Evolutionary conservation across 2,329 filamentous ascomycete species (phyloP).

Genomic region (Xylaria sp.): DNA sequence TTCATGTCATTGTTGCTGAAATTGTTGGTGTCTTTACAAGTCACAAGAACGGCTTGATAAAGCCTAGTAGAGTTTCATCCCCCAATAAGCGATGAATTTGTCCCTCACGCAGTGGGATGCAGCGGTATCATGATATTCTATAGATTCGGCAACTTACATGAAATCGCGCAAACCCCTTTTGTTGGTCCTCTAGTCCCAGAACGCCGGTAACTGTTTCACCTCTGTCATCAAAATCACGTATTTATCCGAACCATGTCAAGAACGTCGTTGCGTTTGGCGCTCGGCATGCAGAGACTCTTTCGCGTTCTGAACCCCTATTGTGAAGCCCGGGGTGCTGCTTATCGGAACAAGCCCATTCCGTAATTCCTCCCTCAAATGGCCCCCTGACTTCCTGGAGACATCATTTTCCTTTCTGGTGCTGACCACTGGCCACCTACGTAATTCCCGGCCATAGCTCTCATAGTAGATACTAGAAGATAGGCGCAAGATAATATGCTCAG

Average conservation of each 20-base stretch:
- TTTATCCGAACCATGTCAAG: conserved; percentile 40
- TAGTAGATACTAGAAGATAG: neutral
- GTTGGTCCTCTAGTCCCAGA: conserved; percentile 42
- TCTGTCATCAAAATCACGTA: conserved; percentile 42
- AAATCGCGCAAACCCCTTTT: conserved; percentile 29
- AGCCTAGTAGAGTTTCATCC: neutral
- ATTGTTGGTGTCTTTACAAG: conserved; percentile 1
- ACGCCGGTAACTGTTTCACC: conserved; percentile 46
- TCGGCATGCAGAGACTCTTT: conserved; percentile 24
- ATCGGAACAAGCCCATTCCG: conserved; percentile 27
- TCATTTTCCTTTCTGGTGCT: conserved; percentile 32
- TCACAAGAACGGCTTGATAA: neutral
- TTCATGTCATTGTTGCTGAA: neutral
- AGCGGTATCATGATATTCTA: conserved; percentile 42
- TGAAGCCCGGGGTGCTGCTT: conserved; percentile 7
- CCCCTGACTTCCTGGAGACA: conserved; percentile 36
- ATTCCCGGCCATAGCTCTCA: conserved; percentile 16
- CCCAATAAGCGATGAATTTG: neutral
- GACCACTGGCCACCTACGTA: conserved; percentile 26
- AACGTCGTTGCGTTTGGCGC: conserved; percentile 40
- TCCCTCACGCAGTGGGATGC: neutral
- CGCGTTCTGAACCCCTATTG: conserved; percentile 9
- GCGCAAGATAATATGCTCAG: conserved; percentile 1
- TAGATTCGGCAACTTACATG: conserved; percentile 41
- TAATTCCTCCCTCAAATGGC: conserved; percentile 6